Evolutionary conservation across 192 early-diverging fungal genomes (phyloP).

Genomic region (Entophlyctis luteolus): DNA sequence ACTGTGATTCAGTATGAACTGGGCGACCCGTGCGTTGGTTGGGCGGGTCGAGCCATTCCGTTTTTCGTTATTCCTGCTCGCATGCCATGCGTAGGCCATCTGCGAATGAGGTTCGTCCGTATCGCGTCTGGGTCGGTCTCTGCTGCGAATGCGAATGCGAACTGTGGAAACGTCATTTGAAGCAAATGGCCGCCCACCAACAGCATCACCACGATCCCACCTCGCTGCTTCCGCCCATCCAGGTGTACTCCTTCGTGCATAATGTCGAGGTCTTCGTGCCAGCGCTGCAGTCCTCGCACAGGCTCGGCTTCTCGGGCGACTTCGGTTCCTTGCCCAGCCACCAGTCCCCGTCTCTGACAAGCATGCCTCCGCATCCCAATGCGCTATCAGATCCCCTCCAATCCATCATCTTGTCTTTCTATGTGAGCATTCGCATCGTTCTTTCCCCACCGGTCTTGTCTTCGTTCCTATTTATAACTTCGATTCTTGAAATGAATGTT

Average conservation of each 20-base stretch:
- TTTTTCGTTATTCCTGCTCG: too few species aligned
- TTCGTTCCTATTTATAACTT: too few species aligned
- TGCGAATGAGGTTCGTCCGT: too few species aligned
- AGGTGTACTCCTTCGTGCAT: slow-evolving; percentile 21
- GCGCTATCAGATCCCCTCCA: slow-evolving; percentile 3
- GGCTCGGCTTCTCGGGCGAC: background rate
- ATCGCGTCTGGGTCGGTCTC: too few species aligned
- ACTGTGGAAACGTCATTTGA: background rate
- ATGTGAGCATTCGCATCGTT: background rate
- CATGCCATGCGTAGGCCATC: too few species aligned
- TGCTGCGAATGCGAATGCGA: too few species aligned
- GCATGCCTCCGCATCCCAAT: background rate
- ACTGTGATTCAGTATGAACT: too few species aligned
- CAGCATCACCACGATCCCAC: background rate
- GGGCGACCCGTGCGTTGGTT: too few species aligned
- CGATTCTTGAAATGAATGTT: too few species aligned
- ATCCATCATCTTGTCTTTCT: slow-evolving; percentile 9
- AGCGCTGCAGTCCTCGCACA: background rate
- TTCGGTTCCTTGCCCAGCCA: background rate
- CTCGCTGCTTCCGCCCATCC: background rate
- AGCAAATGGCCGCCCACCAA: background rate
- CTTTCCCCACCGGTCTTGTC: background rate
- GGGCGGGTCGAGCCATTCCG: too few species aligned
- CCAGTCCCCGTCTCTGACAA: background rate
- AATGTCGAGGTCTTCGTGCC: background rate